Evolutionary conservation across 164 flowering plant species (phyloP).

Genomic region (Umbellularia californica): DNA sequence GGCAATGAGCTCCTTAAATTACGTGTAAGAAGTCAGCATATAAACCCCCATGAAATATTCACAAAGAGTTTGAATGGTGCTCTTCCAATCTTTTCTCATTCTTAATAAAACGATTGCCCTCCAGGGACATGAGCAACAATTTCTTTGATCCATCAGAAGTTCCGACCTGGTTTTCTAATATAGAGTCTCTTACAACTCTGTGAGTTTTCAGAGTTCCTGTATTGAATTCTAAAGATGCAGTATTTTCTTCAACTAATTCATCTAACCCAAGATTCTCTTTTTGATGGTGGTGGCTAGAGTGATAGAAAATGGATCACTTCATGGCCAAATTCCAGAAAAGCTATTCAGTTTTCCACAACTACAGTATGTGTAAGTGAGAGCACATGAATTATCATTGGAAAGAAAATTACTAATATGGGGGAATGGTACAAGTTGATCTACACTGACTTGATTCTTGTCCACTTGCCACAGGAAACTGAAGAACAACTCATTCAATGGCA

Average conservation of each 20-base stretch:
- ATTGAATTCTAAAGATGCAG: not conserved
- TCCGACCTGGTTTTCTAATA: slow-evolving; percentile 79
- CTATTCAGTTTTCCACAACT: slow-evolving; percentile 65
- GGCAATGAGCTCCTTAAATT: slow-evolving; percentile 46
- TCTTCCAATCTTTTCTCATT: not conserved
- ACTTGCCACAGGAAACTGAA: slow-evolving; percentile 62
- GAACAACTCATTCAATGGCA: slow-evolving; percentile 59
- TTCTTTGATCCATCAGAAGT: slow-evolving; percentile 56
- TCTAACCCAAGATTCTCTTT: not conserved
- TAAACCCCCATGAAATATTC: not conserved
- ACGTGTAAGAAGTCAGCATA: slow-evolving; percentile 53
- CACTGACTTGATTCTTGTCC: not conserved
- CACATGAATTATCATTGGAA: not conserved
- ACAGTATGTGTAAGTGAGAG: slow-evolving; percentile 36
- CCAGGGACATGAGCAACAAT: slow-evolving; percentile 90
- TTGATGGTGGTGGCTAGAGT: slow-evolving; percentile 35
- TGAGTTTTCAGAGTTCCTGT: slow-evolving; percentile 28
- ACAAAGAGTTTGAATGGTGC: not conserved
- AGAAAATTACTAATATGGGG: not conserved
- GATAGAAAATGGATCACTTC: slow-evolving; percentile 55
- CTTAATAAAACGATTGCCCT: not conserved
- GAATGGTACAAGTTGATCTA: not conserved
- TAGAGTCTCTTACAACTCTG: slow-evolving; percentile 76
- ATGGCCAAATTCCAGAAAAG: slow-evolving; percentile 50
- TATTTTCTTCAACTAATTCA: slow-evolving; percentile 5